Conservation (phyloP, 2,329 filamentous ascomycete genomes). For the Colletotrichum aenigma region DNA sequence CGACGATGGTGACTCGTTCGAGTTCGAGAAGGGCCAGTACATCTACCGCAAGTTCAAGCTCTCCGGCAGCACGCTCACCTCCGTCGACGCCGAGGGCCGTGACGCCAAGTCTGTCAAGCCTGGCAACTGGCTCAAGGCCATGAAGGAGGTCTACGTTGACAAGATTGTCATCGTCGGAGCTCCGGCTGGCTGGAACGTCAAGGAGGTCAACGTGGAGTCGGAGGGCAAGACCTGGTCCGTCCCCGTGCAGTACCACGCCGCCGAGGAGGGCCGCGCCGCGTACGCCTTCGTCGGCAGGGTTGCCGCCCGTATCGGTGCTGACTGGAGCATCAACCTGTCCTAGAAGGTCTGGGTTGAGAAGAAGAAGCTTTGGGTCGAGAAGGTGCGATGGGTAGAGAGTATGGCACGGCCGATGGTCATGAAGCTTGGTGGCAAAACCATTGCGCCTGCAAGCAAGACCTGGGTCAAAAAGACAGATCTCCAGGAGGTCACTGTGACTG, state of each 20-base stretch:
- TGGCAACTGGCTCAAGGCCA: slow-evolving; percentile 77
- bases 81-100: slow-evolving; percentile 67
- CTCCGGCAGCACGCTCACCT: slow-evolving; percentile 63
- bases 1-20: slow-evolving; percentile 93
- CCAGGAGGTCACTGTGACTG: background rate
- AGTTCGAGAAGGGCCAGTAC: slow-evolving; percentile 83
- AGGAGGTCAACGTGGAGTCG: slow-evolving; percentile 57
- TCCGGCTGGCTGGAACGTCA: slow-evolving; percentile 72
- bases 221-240: slow-evolving; percentile 60
- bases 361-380: background rate
- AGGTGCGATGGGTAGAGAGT: background rate
- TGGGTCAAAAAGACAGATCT: background rate
- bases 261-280: slow-evolving; percentile 49
- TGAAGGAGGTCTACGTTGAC: slow-evolving; percentile 80
- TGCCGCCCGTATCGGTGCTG: slow-evolving; percentile 54
- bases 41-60: slow-evolving; percentile 85
- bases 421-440: background rate
- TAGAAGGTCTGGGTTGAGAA: background rate
- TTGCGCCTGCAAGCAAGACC: background rate
- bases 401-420: background rate
- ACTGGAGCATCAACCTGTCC: slow-evolving; percentile 53
- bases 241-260: slow-evolving; percentile 63
- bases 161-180: slow-evolving; percentile 85
- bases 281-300: slow-evolving; percentile 59
- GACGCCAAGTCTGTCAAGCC: slow-evolving; percentile 59